Base-by-base conservation (phyloP, 1,284 basidiomycete genomes). In the Moesziomyces parantarcticus region DNA sequence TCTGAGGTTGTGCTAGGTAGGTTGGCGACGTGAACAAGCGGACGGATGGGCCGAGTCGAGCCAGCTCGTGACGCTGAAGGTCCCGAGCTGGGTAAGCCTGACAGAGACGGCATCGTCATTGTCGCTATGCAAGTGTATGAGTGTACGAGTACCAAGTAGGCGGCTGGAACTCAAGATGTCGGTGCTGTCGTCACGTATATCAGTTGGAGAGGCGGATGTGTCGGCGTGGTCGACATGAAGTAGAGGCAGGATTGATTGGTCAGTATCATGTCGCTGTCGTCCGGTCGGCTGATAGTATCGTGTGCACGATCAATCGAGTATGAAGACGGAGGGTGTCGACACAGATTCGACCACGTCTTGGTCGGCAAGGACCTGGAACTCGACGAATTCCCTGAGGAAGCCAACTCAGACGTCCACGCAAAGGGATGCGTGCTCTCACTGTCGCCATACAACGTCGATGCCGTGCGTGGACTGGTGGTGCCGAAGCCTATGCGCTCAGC, bases 1-100 rank as follows among this genome's bases (percentile, higher is more conserved):
- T 85, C 87, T 45, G 86, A 87, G 56, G 97, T 95, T 50, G 93
- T 89, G 64, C 94, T 92, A 77, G 92, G 93, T 84, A 99, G 88
- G 85, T 97, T 70, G 43, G 62, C 59, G 34, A 70, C 45, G 22
- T 64, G 67, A 14, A 70, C 40, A 14, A 62, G 69, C 14, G 69
- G 58, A 41, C 57, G 40, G 26, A 62, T 44, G 14, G 50, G 40
- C 48, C 39, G 55, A 53, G 56, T 14, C 57, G 41, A 48, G 49
- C 55, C 45, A 50, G 55, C 51, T 18, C 48, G 56, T 2, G 43
- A 47, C 36, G 55, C 50, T 4, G 65, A 61, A 13, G 43, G 43
- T 32, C 44, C 44, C 3, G 65, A 29, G 47, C 54, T 46, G 39
- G 47, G 25, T 14, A 10, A 20, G 11, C 39, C 41, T 13, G 51